These are phyloP conservation scores for Hygrocybe punicea DNA, from an alignment of 768 basidiomycete genomes.

Conservation along the genomic window DNA sequence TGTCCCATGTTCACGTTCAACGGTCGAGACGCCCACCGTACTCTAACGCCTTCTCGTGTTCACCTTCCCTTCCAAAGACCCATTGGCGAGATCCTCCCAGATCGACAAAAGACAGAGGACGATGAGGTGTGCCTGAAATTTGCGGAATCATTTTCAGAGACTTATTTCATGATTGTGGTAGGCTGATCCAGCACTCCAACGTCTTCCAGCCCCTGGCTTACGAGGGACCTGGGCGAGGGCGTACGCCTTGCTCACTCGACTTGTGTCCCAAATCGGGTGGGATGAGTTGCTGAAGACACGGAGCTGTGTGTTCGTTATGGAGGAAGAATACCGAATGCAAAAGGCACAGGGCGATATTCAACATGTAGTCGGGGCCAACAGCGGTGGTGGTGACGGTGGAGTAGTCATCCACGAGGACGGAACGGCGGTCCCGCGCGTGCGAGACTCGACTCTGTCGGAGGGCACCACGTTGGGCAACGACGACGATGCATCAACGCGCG, in stretches of 20 bases:
- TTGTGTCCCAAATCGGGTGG: conserved; percentile 96
- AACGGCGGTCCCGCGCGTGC: conserved; percentile 35
- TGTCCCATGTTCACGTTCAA: conserved; percentile 99
- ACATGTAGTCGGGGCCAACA: conserved; percentile 28
- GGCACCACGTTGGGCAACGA: conserved; percentile 38
- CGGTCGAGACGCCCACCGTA: conserved; percentile 88
- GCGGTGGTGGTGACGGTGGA: conserved; percentile 31
- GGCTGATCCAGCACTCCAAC: conserved; percentile 90
- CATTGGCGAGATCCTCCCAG: conserved; percentile 88
- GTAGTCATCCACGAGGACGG: conserved; percentile 66
- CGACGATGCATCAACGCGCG: conserved; percentile 71
- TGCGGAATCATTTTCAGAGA: neutral
- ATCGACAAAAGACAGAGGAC: conserved; percentile 75
- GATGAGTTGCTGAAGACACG: conserved; percentile 95
- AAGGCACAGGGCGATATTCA: conserved; percentile 76
- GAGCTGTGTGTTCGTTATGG: conserved; percentile 97
- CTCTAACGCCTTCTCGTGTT: conserved; percentile 71
- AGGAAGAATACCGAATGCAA: conserved; percentile 98
- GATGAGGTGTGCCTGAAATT: conserved; percentile 58
- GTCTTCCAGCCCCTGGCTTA: conserved; percentile 92
- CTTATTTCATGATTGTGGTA: conserved; percentile 22
- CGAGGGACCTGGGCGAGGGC: conserved; percentile 96
- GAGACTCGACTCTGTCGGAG: conserved; percentile 17
- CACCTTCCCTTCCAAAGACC: conserved; percentile 84
- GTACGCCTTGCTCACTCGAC: conserved; percentile 82